Evolutionary conservation across 306 rosid genomes (phyloP).

Genomic region (Boehmeria nivea): DNA sequence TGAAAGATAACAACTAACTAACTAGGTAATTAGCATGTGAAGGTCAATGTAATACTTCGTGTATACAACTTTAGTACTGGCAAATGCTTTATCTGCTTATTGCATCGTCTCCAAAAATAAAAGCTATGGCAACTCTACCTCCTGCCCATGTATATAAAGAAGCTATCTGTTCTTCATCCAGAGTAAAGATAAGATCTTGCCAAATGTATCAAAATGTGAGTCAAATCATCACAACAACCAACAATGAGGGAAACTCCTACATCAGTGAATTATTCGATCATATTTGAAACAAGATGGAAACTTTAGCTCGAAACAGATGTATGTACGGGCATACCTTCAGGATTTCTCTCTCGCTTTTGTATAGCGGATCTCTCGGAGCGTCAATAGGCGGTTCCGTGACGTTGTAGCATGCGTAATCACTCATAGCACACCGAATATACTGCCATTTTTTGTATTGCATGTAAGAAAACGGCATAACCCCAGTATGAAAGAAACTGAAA

Average conservation of each 20-base stretch:
- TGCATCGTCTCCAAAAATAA: too few relatives aligned
- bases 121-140: too few relatives aligned
- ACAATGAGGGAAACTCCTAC: not conserved
- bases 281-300: not conserved
- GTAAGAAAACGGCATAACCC: not conserved
- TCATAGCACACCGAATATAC: slow-evolving; percentile 85
- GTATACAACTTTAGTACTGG: too few relatives aligned
- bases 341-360: slow-evolving; percentile 72
- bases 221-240: not conserved
- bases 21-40: too few relatives aligned
- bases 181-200: not conserved
- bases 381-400: slow-evolving; percentile 95
- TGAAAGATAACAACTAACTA: too few relatives aligned
- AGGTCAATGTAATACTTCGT: too few relatives aligned
- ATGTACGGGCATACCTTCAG: slow-evolving; percentile 45
- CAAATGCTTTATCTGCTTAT: too few relatives aligned
- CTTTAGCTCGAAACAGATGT: not conserved
- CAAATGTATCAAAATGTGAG: not conserved
- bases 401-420: slow-evolving; percentile 74
- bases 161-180: too few relatives aligned
- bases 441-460: slow-evolving; percentile 25
- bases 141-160: too few relatives aligned
- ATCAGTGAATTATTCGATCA: not conserved
- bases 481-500: not conserved
- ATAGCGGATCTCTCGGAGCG: slow-evolving; percentile 87